Evolutionary conservation across 305 asterid genomes (phyloP), one percentile per base, ranked within the genome.

Genomic region (Solanum aculeatissimum): DNA sequence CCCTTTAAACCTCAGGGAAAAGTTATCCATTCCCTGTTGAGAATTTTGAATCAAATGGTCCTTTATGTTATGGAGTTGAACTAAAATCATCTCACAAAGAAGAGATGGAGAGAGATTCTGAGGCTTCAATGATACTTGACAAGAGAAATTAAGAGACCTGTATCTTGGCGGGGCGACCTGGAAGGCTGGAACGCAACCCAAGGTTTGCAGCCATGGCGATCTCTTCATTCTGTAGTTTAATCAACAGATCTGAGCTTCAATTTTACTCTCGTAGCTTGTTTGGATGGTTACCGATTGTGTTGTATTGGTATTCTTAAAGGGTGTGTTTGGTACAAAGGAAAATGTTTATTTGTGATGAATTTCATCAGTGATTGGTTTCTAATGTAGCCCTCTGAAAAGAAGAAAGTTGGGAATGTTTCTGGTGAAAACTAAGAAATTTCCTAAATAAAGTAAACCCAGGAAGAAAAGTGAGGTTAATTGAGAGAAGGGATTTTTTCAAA

Each of bases 211-310:
- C 51, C 43, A 84, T 62, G 83, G 2, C 23, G 14, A 69, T 65
- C 80, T 65, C 80, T 27, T 21, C n/a, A 69, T 82, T 43, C 45
- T 35, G 80, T 13, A 45, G 21, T 62, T 38, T 38, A 14, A 65
- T 32, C 2, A 25, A 27, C 63, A 47, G 51, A 77, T 86, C 88
- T 86, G 89, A 82, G 86, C 88, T 88, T n/a, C 74, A 66, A 18
- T 40, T 80, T 49, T 57, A 74, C 42, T 81, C 27, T 60, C 5
- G 29, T 69, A 35, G 51, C 77, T 38, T 38, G 77, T 69, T 38
- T 69, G 77, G 49, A 69, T 69, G 29, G 29, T 38, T 69, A 69
- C 51, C 29, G 38, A 2, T 38, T 69, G 29, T 19, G 16, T 38
- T 69, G 51, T 19, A 19, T 38, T 69, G 29, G n/a, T 38, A 69